These are phyloP conservation scores for Flaveria floridana DNA, from an alignment of 140 eudicot genomes.

Conservation along the genomic window DNA sequence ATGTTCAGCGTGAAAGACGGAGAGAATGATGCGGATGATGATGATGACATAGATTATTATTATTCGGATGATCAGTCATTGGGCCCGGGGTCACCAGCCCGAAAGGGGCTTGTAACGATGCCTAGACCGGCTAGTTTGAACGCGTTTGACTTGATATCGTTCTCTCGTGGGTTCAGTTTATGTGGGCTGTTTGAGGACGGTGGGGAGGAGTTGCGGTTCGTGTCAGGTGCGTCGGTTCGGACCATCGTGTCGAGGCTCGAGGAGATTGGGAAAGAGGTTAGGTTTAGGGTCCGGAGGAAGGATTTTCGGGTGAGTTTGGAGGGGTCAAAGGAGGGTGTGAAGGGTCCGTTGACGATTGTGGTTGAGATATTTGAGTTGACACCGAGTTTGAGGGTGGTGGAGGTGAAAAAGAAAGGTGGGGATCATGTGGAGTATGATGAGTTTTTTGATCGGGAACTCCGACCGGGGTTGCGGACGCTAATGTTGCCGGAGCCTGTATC, in stretches of 20 bases:
- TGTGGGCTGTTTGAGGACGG: conserved; percentile 21
- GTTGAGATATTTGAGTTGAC: conserved; percentile 24
- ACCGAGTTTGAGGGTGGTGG: conserved; percentile 16
- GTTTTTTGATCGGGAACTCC: conserved; percentile 14
- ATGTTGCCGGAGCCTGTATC: conserved; percentile 22
- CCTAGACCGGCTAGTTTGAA: conserved; percentile 21
- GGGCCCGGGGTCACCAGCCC: too few relatives aligned
- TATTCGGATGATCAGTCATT: not conserved
- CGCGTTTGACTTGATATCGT: conserved; percentile 20
- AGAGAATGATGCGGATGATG: not conserved
- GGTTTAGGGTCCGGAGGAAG: conserved; percentile 1
- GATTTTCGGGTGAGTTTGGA: conserved; percentile 23
- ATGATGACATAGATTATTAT: not conserved
- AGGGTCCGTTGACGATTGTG: conserved; percentile 15
- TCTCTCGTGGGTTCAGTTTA: conserved; percentile 22
- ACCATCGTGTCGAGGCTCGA: not conserved
- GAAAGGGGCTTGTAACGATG: not conserved
- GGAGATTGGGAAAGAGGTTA: conserved; percentile 20
- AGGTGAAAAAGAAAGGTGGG: conserved; percentile 23
- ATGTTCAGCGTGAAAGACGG: conserved; percentile 21
- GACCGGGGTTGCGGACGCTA: not conserved
- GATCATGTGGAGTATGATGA: conserved; percentile 17
- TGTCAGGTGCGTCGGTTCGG: not conserved
- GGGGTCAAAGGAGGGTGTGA: conserved; percentile 19
- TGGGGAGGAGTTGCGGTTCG: conserved; percentile 22